Percentiles rank a stretch among this genome's conserved stretches.
Evolutionary conservation across 768 basidiomycete genomes (phyloP).

Genomic region (Scleroderma bovista): DNA sequence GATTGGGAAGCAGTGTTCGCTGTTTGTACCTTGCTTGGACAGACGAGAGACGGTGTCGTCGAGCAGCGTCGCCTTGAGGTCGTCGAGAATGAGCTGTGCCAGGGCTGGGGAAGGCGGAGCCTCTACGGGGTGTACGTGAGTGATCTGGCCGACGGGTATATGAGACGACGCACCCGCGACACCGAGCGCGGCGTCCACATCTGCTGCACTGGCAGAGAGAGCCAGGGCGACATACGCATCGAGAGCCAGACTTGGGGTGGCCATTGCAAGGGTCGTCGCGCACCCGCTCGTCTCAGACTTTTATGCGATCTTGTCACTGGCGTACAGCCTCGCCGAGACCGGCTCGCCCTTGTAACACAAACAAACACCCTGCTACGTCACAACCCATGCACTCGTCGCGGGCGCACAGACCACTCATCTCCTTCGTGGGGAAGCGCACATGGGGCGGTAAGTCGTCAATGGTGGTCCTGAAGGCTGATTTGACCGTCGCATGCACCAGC

Average conservation of each 20-base stretch:
- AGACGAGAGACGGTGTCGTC: slow-evolving; percentile 44
- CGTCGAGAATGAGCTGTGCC: slow-evolving; percentile 52
- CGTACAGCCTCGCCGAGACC: neutral
- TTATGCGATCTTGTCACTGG: neutral
- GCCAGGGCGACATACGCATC: neutral
- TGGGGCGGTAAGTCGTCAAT: slow-evolving; percentile 35
- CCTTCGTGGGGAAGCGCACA: slow-evolving; percentile 54
- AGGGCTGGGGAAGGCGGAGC: slow-evolving; percentile 50
- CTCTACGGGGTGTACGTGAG: slow-evolving; percentile 8
- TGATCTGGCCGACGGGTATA: slow-evolving; percentile 4
- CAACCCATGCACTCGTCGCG: slow-evolving; percentile 35
- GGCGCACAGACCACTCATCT: slow-evolving; percentile 55
- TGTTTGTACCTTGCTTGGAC: slow-evolving; percentile 46
- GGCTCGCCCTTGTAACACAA: slow-evolving; percentile 14
- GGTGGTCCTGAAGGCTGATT: slow-evolving; percentile 1
- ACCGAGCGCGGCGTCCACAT: slow-evolving; percentile 21
- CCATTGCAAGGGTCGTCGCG: neutral
- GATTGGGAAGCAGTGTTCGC: neutral
- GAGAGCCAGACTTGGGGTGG: neutral
- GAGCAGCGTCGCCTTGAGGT: slow-evolving; percentile 39
- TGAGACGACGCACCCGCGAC: slow-evolving; percentile 16
- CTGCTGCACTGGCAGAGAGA: neutral
- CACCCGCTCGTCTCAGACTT: too few species aligned
- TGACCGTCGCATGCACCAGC: slow-evolving; percentile 26
- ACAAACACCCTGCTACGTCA: slow-evolving; percentile 14